Evolutionary conservation across 768 basidiomycete genomes (phyloP).

Genomic region (Russula sp.): DNA sequence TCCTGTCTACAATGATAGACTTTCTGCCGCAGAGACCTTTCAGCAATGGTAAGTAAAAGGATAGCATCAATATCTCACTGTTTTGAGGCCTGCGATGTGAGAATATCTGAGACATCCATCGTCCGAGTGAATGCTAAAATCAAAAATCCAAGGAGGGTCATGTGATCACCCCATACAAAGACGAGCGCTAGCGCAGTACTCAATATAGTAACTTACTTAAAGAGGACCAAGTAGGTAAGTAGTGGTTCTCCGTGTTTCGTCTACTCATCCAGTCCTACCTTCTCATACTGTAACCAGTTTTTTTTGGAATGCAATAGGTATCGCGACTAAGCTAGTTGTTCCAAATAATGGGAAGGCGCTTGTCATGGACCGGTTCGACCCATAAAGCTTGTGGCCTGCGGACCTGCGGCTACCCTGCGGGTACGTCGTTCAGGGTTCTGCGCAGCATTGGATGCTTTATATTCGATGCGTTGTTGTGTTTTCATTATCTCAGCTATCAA

Average conservation of each 20-base stretch:
- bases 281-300: not conserved
- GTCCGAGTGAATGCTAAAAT: not conserved
- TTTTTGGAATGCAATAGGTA: too few relatives aligned
- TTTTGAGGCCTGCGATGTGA: constrained; percentile 27
- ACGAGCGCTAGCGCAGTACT: too few relatives aligned
- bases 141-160: not conserved
- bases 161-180: not conserved
- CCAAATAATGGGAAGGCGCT: not conserved
- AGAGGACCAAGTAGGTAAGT: too few relatives aligned
- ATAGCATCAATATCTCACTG: constrained; percentile 15
- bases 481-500: not conserved
- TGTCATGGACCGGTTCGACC: not conserved
- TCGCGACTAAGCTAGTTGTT: not conserved
- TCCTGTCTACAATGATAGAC: constrained; percentile 69
- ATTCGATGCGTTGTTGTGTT: not conserved
- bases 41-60: not conserved
- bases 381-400: constrained; percentile 1
- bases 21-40: constrained; percentile 45
- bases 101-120: constrained; percentile 31
- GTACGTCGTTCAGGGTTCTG: not conserved
- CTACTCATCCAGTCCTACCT: too few relatives aligned
- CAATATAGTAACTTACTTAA: too few relatives aligned
- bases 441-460: not conserved
- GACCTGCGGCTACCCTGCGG: too few relatives aligned
- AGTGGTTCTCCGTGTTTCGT: too few relatives aligned